Evolutionary conservation across 192 early-diverging fungal species (phyloP).

Genomic region (Chytriomyces confervae): DNA sequence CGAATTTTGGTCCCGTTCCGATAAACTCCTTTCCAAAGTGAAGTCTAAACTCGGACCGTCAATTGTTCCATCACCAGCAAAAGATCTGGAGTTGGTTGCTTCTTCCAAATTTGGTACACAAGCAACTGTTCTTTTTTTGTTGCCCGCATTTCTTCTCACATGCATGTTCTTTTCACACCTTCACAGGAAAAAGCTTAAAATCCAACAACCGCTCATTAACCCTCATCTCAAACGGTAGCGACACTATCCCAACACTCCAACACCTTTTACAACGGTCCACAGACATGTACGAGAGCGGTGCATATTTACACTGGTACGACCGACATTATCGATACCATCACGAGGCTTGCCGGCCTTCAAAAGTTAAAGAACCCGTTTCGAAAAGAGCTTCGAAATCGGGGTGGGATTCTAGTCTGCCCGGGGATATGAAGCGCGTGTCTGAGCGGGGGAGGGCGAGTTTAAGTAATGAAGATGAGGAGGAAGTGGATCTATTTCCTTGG

Average conservation of each 20-base stretch:
- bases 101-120: constrained; percentile 33
- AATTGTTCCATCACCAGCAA: constrained; percentile 1
- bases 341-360: not conserved
- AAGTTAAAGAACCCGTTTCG: not conserved
- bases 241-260: constrained; percentile 44
- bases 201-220: constrained; percentile 38
- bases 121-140: too few species aligned
- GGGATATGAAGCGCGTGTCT: not conserved
- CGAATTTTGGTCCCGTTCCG: constrained; percentile 36
- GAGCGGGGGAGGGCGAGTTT: not conserved
- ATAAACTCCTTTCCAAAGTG: constrained; percentile 24
- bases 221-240: constrained; percentile 36
- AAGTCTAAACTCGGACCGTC: constrained; percentile 19
- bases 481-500: constrained; percentile 6
- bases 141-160: not conserved
- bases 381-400: not conserved
- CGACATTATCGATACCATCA: constrained; percentile 13
- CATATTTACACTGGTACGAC: constrained; percentile 10
- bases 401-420: not conserved
- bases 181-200: constrained; percentile 34
- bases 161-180: not conserved
- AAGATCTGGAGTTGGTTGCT: constrained; percentile 26
- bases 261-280: not conserved
- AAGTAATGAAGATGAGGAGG: not conserved
- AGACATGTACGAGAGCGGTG: constrained; percentile 10